Base-by-base conservation (phyloP, 805 yeast species). In the Teunomyces stri region DNA sequence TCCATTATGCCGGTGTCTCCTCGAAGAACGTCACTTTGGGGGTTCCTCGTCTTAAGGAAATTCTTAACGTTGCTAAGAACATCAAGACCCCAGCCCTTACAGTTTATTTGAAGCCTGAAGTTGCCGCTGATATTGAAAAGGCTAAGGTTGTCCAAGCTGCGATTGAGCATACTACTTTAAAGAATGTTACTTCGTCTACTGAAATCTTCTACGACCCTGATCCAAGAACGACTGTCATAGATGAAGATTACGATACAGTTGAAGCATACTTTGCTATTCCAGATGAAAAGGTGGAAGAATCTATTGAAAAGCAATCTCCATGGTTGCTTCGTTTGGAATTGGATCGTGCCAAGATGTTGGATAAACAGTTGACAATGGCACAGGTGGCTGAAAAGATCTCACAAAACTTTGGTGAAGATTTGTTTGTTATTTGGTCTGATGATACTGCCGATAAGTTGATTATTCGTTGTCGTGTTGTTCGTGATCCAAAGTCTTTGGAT, bases 71-170 rank as follows among this genome's bases (percentile, higher is more conserved):
- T 55, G 99, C 99, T 9, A 94, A 94, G 75, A 92, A 89, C 61
- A 91, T 94, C 78, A 94, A 92, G 72, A 94, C 99, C n/a, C 99
- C 99, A n/a, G 95, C 97, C 11, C 76, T 92, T 64, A 90, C 97
- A 7, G 96, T 92, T n/a, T 94, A 91, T 65, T 74, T 94, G 65
- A 78, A 88, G 42, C 83, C 84, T 4, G 92, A 82, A 35, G 78
- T 84, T 52, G 91, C 96, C 4, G 78, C 80, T 42, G 96, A 94
- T 59, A 92, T 91, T 68, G 97, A 91, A 66, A 83, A 78, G 69
- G 98, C 99, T 9, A 94, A 94, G 75, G 84, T 85, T 39, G 89
- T 94, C 38, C 97, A 96, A 74, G 88, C 97, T 50, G 95, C 97
- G 0, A 92, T 94, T 62, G 98, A 94, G 67, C 98, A 94, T 59